phyloP scores from a whole-genome alignment of 23 red algal genomes.

The Gracilaria caudata region DNA sequence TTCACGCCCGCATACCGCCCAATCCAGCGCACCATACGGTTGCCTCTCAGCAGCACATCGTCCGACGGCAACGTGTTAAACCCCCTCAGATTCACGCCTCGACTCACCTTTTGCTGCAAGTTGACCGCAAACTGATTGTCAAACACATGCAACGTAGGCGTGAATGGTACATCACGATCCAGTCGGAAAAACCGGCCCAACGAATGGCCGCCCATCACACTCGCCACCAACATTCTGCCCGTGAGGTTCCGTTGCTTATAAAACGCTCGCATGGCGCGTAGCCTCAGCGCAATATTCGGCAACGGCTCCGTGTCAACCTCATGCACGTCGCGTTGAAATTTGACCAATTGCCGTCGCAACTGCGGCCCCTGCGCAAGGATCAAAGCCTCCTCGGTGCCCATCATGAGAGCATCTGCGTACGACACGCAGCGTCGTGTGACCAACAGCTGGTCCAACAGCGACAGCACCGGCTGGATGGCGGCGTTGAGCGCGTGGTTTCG shows the following conservation, averaged over 20 bases:
- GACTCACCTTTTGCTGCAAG: background rate
- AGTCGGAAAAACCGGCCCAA: background rate
- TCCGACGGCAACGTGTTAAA: slow-evolving; percentile 3
- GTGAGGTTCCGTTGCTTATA: background rate
- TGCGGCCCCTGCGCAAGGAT: background rate
- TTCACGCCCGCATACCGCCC: background rate
- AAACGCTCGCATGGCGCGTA: background rate
- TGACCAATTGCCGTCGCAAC: background rate
- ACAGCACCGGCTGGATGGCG: background rate
- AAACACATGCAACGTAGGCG: background rate
- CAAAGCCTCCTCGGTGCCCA: slow-evolving; percentile 13
- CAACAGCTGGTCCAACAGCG: background rate
- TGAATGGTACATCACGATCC: background rate
- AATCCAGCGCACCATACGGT: background rate
- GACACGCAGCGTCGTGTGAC: slow-evolving; percentile 1
- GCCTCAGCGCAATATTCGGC: background rate
- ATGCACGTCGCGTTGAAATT: background rate
- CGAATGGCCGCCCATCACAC: slow-evolving; percentile 13
- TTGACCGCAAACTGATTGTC: background rate
- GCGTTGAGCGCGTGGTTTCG: background rate
- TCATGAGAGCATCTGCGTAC: slow-evolving; percentile 6
- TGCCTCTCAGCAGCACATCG: background rate
- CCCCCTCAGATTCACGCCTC: background rate
- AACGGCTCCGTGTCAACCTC: slow-evolving; percentile 1
- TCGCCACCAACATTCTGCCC: background rate